Base-by-base conservation (phyloP, 257 asterid genomes). In the Nicotiana sylvestris region DNA sequence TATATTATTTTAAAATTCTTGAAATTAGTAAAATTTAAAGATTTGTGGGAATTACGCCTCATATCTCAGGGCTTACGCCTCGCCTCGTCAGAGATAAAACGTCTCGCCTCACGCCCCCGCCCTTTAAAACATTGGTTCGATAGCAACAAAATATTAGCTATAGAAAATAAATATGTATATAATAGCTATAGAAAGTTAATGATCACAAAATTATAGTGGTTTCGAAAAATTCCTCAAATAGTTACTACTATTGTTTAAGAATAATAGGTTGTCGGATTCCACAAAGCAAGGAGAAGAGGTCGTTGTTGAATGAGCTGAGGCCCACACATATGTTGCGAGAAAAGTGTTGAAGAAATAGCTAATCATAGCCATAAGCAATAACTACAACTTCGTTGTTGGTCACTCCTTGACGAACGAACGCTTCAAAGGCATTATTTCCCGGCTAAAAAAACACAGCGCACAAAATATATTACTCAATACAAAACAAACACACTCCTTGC, bases 381-480 rank as follows among this genome's bases (percentile, higher is more conserved):
- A 43, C 51, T 43, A 43, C 51, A 43, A 43, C 51, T 78, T 66
- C 16, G 62, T 61, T 53, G 76, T 64, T 29, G 67, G 35, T 79
- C 61, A 58, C 39, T 6, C 57, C 61, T 77, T 77, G 57, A 2
- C 13, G 12, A 58, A 32, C 35, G 83, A 81, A 49, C 78, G 77
- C 2, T 81, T 81, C 83, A 51, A 81, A 61, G 78, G 83, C 83
- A 81, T 66, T 51, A 51, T 66, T 81, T 66, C 77, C 17, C 62
- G 83, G 77, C 83, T 56, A 29, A 81, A 81, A 66, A 66, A 25
- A 61, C 12, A 29, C 0, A 49, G 39, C 76, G 4, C 27, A 15
- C 33, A 32, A 32, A 80, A 17, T 68, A 43, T 17, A 61, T 58
- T 37, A 25, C 68, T 43, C 51, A 43, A 43, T 9, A 9, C 51